Base-by-base conservation (phyloP, 768 basidiomycete genomes). In the Phylloporus rhodoxanthus region DNA sequence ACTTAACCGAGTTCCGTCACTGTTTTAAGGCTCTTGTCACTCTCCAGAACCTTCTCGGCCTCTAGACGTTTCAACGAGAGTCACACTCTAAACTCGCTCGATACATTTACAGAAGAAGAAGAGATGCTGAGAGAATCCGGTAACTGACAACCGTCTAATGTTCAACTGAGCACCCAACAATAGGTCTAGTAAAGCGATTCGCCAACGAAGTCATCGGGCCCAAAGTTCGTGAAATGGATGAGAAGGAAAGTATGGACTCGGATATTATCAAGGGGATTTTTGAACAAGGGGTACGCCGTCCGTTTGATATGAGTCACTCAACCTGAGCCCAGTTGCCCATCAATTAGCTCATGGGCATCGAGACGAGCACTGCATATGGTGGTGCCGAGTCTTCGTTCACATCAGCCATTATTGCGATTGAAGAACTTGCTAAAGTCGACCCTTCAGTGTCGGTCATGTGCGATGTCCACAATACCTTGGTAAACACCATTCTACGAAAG, bases 381-480 rank as follows among this genome's bases (percentile, higher is more conserved):
- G 96, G 96, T 30, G 77, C 94, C 4, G 94, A 87, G 60, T 85
- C 81, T 26, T 91, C 91, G 2, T 99, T 99, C 70, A 96, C 87
- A 0, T 84, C 91, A 1, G 94, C 96, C 17, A 91, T 99, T 59
- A 92, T 99, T 58, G 89, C 85, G 19, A 93, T 99, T 39, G 96
- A 99, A 60, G 96, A 99, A 66, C 85, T 99, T 25, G 95, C 96
- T 29, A 93, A 90, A 62, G 75, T 97, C 32, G 96, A 99, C 66
- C 91, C 96, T 0, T 90, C 90, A 3, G 95, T 99, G 14, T 96
- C 94, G 4, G 96, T 98, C 23, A 71, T 95, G 67, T 94, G 91
- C 57, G 96, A 99, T 63, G 96, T 99, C 4, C 96, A 99, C 76
- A 98, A 98, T 67, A 99, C 96, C 11, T 82, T 99, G 33, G 91